Evolutionary conservation across 805 yeast species (phyloP).

Genomic region (Ogataea naganishii): DNA sequence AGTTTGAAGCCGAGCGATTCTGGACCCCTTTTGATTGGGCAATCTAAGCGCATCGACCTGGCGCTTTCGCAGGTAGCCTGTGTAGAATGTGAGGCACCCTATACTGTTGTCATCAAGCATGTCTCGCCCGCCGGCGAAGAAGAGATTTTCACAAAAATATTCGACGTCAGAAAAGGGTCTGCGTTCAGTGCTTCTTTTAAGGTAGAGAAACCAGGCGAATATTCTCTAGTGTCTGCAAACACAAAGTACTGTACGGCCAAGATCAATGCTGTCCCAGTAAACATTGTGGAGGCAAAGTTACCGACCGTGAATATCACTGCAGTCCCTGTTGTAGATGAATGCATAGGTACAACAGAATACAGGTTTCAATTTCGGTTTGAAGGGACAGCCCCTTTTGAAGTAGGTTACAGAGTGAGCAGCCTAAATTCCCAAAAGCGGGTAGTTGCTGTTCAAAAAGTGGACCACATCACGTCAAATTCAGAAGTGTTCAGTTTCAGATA

Average conservation of each 20-base stretch:
- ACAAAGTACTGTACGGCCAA: slow-evolving; percentile 64
- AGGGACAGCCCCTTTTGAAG: slow-evolving; percentile 79
- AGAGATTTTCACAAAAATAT: slow-evolving; percentile 13
- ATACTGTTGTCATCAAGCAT: slow-evolving; percentile 27
- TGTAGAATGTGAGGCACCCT: slow-evolving; percentile 37
- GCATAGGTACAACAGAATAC: slow-evolving; percentile 87
- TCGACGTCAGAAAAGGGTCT: slow-evolving; percentile 20
- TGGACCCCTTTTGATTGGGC: slow-evolving; percentile 21
- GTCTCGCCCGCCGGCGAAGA: slow-evolving; percentile 17
- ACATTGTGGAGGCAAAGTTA: slow-evolving; percentile 30
- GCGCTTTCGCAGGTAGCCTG: slow-evolving; percentile 14
- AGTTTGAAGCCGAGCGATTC: slow-evolving; percentile 29
- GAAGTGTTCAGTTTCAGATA: slow-evolving; percentile 41
- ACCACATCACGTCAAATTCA: slow-evolving; percentile 24
- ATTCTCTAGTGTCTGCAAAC: slow-evolving; percentile 41
- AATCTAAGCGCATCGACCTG: slow-evolving; percentile 23
- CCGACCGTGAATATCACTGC: slow-evolving; percentile 39
- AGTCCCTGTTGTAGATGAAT: slow-evolving; percentile 65
- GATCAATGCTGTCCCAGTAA: slow-evolving; percentile 47
- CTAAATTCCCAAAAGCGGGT: slow-evolving; percentile 23
- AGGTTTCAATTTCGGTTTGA: slow-evolving; percentile 58
- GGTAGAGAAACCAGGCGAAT: slow-evolving; percentile 58
- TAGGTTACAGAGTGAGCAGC: slow-evolving; percentile 54
- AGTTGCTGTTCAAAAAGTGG: slow-evolving; percentile 14
- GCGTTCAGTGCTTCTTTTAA: slow-evolving; percentile 23